These are phyloP conservation scores for Alternaria rosae DNA, from an alignment of 2,329 filamentous ascomycete species.

Conservation along the genomic window DNA sequence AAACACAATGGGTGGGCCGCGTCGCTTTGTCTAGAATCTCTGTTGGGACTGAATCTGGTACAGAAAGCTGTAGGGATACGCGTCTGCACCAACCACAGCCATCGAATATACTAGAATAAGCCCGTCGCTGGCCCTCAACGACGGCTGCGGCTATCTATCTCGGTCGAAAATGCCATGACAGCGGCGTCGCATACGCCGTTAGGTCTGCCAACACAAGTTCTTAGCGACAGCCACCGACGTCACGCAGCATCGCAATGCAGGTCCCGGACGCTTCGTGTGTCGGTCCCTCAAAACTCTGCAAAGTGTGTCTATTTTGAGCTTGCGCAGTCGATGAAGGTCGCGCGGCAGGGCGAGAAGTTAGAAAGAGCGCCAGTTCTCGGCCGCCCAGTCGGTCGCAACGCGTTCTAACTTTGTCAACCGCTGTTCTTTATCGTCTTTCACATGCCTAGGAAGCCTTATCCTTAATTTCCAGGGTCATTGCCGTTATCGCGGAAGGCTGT, in stretches of 20 bases:
- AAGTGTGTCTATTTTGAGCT: slow-evolving; percentile 1
- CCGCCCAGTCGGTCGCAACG: neutral
- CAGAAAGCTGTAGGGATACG: neutral
- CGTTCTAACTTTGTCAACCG: neutral
- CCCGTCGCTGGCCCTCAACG: neutral
- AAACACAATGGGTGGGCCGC: slow-evolving; percentile 18
- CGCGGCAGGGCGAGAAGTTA: neutral
- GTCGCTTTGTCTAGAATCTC: slow-evolving; percentile 9
- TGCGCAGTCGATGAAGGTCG: neutral
- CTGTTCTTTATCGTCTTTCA: neutral
- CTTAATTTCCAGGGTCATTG: slow-evolving; percentile 10
- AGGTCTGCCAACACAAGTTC: neutral
- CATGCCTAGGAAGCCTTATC: slow-evolving; percentile 9
- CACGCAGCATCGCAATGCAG: slow-evolving; percentile 13
- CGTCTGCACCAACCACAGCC: slow-evolving; percentile 7
- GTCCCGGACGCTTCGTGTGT: slow-evolving; percentile 7
- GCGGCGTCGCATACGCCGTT: slow-evolving; percentile 3
- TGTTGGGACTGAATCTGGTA: slow-evolving; percentile 25
- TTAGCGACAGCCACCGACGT: slow-evolving; percentile 14
- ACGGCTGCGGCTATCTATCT: slow-evolving; percentile 4
- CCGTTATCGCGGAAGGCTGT: slow-evolving; percentile 19
- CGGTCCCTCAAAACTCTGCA: slow-evolving; percentile 1
- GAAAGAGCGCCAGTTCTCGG: neutral
- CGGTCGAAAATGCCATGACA: slow-evolving; percentile 2
- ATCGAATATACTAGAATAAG: neutral